phyloP scores from a whole-genome alignment of 1,139 yeast genomes.

The Taiozyma onychis region DNA sequence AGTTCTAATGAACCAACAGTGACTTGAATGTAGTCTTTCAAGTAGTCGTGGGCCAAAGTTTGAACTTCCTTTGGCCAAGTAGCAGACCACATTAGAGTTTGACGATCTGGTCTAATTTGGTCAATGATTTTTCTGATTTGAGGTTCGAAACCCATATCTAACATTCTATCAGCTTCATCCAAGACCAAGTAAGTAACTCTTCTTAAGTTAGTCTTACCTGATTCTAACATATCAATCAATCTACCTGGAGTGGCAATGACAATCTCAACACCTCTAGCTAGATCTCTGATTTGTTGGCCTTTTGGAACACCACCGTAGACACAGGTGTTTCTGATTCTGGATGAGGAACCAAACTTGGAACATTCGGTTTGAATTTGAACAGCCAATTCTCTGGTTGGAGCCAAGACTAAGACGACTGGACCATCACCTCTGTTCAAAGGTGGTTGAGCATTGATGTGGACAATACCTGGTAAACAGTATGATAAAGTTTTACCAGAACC shows the following conservation, averaged over 20 bases:
- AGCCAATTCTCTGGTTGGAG: slow-evolving; percentile 98
- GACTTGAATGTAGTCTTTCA: slow-evolving; percentile 91
- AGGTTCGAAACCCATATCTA: slow-evolving; percentile 97
- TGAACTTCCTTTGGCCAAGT: slow-evolving; percentile 99
- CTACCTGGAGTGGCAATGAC: slow-evolving; percentile 98
- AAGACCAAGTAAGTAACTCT: slow-evolving; percentile 95
- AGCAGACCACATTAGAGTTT: slow-evolving; percentile 99
- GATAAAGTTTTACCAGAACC: slow-evolving; percentile 98
- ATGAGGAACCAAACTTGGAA: slow-evolving; percentile 85
- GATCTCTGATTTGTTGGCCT: slow-evolving; percentile 95
- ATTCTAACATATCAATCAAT: slow-evolving; percentile 94
- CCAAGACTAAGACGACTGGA: slow-evolving; percentile 90
- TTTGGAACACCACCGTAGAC: slow-evolving; percentile 99
- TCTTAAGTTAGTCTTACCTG: slow-evolving; percentile 89
- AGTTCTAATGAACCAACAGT: slow-evolving; percentile 93
- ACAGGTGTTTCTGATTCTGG: slow-evolving; percentile 95
- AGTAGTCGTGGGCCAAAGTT: slow-evolving; percentile 83
- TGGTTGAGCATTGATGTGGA: slow-evolving; percentile 97
- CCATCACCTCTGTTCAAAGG: slow-evolving; percentile 91
- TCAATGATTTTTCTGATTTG: slow-evolving; percentile 93
- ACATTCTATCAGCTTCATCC: slow-evolving; percentile 95
- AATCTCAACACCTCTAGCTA: slow-evolving; percentile 92
- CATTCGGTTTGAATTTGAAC: slow-evolving; percentile 96
- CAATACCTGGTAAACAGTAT: slow-evolving; percentile 93
- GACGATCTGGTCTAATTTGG: slow-evolving; percentile 95